Evolutionary conservation across 768 basidiomycete species (phyloP).

Genomic region (Sistotremastrum suecicum): DNA sequence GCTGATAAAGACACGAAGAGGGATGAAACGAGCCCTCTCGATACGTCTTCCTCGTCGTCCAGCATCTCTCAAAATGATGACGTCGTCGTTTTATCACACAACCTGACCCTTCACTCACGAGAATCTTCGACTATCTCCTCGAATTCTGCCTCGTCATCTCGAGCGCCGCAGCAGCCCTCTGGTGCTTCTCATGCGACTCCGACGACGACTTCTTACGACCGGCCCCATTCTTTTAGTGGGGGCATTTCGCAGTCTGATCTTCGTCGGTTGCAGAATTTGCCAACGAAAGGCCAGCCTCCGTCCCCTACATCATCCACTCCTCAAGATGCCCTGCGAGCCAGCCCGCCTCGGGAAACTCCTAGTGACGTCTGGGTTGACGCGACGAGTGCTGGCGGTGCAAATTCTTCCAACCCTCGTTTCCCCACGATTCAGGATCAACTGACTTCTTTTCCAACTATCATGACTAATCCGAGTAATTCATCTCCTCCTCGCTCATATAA

Average conservation of each 20-base stretch:
- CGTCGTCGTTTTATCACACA: constrained; percentile 40
- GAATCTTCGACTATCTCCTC: constrained; percentile 74
- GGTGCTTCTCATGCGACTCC: not conserved
- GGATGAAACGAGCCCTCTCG: constrained; percentile 55
- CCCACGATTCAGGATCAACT: too few species aligned
- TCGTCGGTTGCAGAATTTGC: constrained; percentile 52
- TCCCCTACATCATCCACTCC: too few species aligned
- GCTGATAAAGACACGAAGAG: constrained; percentile 38
- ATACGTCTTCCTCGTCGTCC: constrained; percentile 47
- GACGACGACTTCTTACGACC: constrained; percentile 46
- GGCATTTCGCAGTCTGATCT: constrained; percentile 62
- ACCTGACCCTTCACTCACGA: constrained; percentile 53
- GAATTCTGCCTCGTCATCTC: constrained; percentile 44
- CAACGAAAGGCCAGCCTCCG: constrained; percentile 22
- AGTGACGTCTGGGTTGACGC: too few species aligned
- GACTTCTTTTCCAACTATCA: too few species aligned
- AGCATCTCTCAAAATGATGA: constrained; percentile 24
- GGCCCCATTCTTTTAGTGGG: constrained; percentile 73
- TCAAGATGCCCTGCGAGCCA: too few species aligned
- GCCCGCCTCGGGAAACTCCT: too few species aligned
- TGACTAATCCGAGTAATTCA: too few species aligned
- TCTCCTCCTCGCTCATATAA: too few species aligned
- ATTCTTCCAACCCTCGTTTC: too few species aligned
- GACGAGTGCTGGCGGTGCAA: too few species aligned
- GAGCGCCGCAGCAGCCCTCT: constrained; percentile 4